Evolutionary conservation across 345 rosid species (phyloP), one percentile per base, ranked within the genome.

Genomic region (Anacardium occidentale): DNA sequence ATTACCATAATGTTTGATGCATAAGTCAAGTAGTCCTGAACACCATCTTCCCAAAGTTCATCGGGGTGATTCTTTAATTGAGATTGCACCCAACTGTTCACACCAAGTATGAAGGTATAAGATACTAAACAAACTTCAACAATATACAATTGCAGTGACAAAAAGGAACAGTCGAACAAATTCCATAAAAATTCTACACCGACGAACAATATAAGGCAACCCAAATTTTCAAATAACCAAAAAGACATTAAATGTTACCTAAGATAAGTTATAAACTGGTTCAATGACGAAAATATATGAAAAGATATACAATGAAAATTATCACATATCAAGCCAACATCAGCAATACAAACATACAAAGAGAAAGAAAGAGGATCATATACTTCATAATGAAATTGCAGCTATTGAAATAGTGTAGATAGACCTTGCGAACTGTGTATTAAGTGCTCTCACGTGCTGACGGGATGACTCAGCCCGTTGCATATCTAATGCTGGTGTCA

Each of bases 1-100:
- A 18, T 29, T 86, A 95, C 98, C 96, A 84, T 80, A 68, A 91
- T 88, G 64, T 83, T 73, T 48, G 97, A 89, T 52, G 97, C 83
- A 88, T 92, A 96, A 82, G 81, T 75, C 75, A 87, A 80, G 79
- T 95, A 95, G 74, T 91, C 98, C 48, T 67, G 81, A 76, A 87
- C 77, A 37, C 96, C 99, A 84, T 92, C 96, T 77, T 92, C 94
- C 99, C 99, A 92, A 68, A 95, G 96, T 90, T 92, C 99, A 84
- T 95, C 93, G 32, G 98, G 96, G 67, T 91, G 97, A 77, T 91
- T 85, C 88, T 88, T 95, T 70, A 95, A 80, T 82, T 95, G 97
- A 57, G 78, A 67, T 77, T 95, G 99, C 82, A 92, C 96, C 97
- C 98, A 95, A 76, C 99, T 95, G 84, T 80, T 75, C 17, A 74